Evolutionary conservation across 169 alveolate genomes (phyloP).

Genomic region (Condylostoma magnum): DNA sequence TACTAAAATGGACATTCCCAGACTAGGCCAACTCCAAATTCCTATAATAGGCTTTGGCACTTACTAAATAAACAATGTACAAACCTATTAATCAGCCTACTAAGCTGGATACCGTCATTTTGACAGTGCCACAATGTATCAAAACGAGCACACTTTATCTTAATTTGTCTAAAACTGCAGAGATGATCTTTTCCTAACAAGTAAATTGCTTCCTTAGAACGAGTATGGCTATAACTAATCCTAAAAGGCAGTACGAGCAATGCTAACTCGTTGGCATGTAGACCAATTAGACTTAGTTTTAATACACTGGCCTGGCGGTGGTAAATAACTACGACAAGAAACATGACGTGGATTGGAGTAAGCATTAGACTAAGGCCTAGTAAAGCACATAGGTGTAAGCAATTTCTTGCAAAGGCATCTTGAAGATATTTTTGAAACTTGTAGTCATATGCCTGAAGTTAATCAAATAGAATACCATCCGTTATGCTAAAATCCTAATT

Average conservation of each 20-base stretch:
- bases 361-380: slow-evolving; percentile 40
- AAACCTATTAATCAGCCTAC: slow-evolving; percentile 35
- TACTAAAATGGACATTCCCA: too few species aligned
- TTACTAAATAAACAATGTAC: slow-evolving; percentile 37
- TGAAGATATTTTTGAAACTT: slow-evolving; percentile 32
- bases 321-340: slow-evolving; percentile 31
- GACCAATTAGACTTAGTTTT: slow-evolving; percentile 64
- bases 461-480: slow-evolving; percentile 64
- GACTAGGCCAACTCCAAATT: too few species aligned
- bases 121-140: slow-evolving; percentile 70
- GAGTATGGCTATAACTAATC: slow-evolving; percentile 58
- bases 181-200: slow-evolving; percentile 55
- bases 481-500: slow-evolving; percentile 35
- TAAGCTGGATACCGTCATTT: slow-evolving; percentile 63
- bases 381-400: slow-evolving; percentile 48
- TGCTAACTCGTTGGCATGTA: slow-evolving; percentile 48
- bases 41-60: slow-evolving; percentile 66
- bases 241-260: slow-evolving; percentile 41
- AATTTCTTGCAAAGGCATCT: slow-evolving; percentile 42
- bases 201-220: slow-evolving; percentile 48
- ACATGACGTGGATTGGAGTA: slow-evolving; percentile 51
- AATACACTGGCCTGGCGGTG: slow-evolving; percentile 68
- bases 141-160: slow-evolving; percentile 69
- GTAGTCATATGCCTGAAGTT: slow-evolving; percentile 45
- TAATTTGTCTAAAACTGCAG: slow-evolving; percentile 56